Percentiles rank a stretch among this genome's conserved stretches.
Evolutionary conservation across 2,329 filamentous ascomycete species (phyloP).

Genomic region (Monosporascus cannonballus): DNA sequence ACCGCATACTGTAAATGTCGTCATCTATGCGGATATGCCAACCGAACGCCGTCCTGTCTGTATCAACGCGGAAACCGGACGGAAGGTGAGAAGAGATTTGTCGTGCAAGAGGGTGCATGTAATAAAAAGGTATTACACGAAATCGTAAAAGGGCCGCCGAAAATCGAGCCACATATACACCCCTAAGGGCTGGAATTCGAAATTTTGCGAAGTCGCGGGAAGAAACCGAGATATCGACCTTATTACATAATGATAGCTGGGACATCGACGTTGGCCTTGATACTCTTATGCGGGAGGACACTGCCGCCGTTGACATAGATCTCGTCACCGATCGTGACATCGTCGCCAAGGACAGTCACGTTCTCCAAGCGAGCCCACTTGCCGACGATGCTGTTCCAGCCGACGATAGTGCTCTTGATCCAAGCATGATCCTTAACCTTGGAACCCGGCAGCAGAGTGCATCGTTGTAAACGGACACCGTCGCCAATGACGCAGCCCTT

Average conservation of each 20-base stretch:
- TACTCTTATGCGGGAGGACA: conserved; percentile 95
- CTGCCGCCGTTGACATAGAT: conserved; percentile 98
- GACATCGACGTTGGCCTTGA: conserved; percentile 93
- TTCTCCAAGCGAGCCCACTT: conserved; percentile 97
- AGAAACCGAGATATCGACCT: background rate
- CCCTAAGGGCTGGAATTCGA: conserved; percentile 5
- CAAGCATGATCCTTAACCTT: conserved; percentile 99
- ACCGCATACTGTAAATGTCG: conserved; percentile 5
- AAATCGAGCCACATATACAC: conserved; percentile 17
- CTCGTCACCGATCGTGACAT: conserved; percentile 95
- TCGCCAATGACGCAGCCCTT: conserved; percentile 89
- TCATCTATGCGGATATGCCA: conserved; percentile 12
- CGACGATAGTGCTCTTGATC: conserved; percentile 98
- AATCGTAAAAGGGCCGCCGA: conserved; percentile 13
- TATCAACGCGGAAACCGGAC: conserved; percentile 10
- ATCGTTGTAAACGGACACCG: conserved; percentile 88
- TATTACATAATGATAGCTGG: conserved; percentile 63
- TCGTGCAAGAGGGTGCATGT: conserved; percentile 1
- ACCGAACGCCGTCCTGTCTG: conserved; percentile 15
- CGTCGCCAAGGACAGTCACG: conserved; percentile 94
- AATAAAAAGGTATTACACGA: conserved; percentile 19
- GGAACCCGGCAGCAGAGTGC: conserved; percentile 79
- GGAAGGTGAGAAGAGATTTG: conserved; percentile 23
- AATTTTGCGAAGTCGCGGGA: background rate
- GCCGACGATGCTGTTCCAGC: conserved; percentile 95